Evolutionary conservation across 257 asterid species (phyloP).

Genomic region (Solanum corneliomulleri): DNA sequence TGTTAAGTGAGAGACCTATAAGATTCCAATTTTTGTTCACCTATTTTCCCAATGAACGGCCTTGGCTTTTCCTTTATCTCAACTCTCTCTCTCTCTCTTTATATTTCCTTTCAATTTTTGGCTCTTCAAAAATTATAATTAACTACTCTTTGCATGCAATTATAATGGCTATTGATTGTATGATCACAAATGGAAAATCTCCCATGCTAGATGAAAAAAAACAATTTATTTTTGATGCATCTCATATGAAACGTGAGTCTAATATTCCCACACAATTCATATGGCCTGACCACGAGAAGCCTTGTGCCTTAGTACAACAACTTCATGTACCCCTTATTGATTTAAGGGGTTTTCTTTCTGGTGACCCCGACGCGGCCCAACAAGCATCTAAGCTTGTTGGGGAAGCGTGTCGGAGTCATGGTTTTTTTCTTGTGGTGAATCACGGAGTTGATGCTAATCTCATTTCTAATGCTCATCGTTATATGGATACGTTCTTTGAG

Average conservation of each 20-base stretch:
- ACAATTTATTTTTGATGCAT: constrained; percentile 41
- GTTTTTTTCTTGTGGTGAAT: constrained; percentile 68
- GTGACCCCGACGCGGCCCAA: constrained; percentile 28
- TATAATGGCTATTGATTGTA: constrained; percentile 45
- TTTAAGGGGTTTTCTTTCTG: constrained; percentile 60
- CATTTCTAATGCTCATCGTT: constrained; percentile 46
- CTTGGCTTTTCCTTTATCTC: constrained; percentile 36
- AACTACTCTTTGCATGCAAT: constrained; percentile 26
- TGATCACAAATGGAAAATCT: constrained; percentile 16
- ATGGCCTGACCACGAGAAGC: constrained; percentile 90
- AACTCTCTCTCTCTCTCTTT: constrained; percentile 2
- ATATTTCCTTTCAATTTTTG: background rate
- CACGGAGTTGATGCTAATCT: constrained; percentile 57
- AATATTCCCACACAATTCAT: constrained; percentile 58
- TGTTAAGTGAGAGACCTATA: constrained; percentile 21
- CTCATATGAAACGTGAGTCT: constrained; percentile 20
- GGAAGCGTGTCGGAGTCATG: constrained; percentile 54
- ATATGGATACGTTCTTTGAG: constrained; percentile 57
- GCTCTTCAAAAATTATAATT: background rate
- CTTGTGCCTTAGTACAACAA: constrained; percentile 23
- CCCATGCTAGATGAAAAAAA: constrained; percentile 4
- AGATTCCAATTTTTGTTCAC: constrained; percentile 34
- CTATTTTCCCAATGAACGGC: constrained; percentile 19
- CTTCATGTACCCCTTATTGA: constrained; percentile 60
- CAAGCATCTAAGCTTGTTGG: constrained; percentile 51